Base-by-base conservation (phyloP, 2,329 filamentous ascomycete species). In the Stachybotrys chartarum region DNA sequence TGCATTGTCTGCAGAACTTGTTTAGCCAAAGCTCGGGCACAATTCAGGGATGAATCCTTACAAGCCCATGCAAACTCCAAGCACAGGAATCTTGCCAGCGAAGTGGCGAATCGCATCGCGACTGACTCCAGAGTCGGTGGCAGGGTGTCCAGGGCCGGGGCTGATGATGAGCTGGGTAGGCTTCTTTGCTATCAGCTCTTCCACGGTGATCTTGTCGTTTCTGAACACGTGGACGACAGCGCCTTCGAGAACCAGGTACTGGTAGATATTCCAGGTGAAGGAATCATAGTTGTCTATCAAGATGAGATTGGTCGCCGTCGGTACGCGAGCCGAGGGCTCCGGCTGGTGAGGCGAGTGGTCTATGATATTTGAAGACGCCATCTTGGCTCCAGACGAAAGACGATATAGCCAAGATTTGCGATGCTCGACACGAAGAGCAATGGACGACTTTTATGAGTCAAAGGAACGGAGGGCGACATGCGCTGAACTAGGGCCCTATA, bases 241-340 rank as follows among this genome's bases (percentile, higher is more conserved):
- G 35, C 94, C 94, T 71, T 97, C 94, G n/a, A 99, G 85, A 7
- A 93, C 88, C 1, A 99, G 84, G 67, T 99, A 99, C 72, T 99
- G 95, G 72, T 97, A 99, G 57, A 99, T 91, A 68, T 99, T 99
- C 91, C 92, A 99, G 57, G 93, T 97, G 72, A 99, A 99, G 4
- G 94, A 97, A 73, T 99, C 94, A 73, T 97, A 99, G 75, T 99
- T 99, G 79, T 99, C 94, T 66, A 99, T 97, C 60, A 99, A 81
- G 59, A 99, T 83, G 56, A 99, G 81, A 72, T 97, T 97, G 56
- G 88, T 89, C 30, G 94, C 94, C 52, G 86, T 91, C 30, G 87
- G 71, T 54, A 97, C 78, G 42, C 86, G 85, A 53, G 85, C 78
- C 32, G 86, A 86, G 53, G 88, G 86, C 60, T 87, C 82, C 57